Base-by-base conservation (phyloP, 257 asterid species). In the Nicotiana undulata region DNA sequence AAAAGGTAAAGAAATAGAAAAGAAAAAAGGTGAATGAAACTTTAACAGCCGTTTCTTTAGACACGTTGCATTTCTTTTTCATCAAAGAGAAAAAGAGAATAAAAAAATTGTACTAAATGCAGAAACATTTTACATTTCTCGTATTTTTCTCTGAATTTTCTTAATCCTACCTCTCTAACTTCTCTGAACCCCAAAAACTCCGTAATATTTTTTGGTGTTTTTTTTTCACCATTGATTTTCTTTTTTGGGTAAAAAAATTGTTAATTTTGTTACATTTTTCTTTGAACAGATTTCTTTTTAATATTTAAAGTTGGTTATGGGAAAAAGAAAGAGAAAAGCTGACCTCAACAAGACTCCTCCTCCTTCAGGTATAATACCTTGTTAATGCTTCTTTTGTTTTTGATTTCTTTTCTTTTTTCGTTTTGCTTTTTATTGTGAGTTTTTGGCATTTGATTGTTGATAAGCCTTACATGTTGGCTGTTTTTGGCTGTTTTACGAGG, bases 261-360 rank as follows among this genome's bases (percentile, higher is more conserved):
- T 15, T 72, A 72, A 46, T 46, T 0, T 6, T 11, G 46, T 20
- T 72, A 46, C 24, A 72, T 72, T 72, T 29, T 72, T 72, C 22
- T 44, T 72, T 72, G 37, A 31, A 72, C 40, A 72, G 60, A 12
- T 31, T 37, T 1, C 2, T 16, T 34, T 4, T 68, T 34, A 8
- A 61, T 49, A 31, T 63, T 20, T 68, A 68, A 79, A 61, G 12
- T 59, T 79, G n/a, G 55, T 64, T 51, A 79, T 79, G 77, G 82
- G 77, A 64, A 79, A 79, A 46, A 79, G 82, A 79, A 79, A 79
- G 49, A 46, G 82, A 65, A 64, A 26, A 64, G 76, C 82, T 63
- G 82, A 79, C 82, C 77, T 61, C 40, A 79, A 64, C 32, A 79
- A 79, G 82, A 64, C 82, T 53, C 77, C 65, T 79, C 82, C 82